Evolutionary conservation across 2,329 filamentous ascomycete genomes (phyloP), one percentile per base, ranked within the genome.

Genomic region (Davidsoniella neocaledoniae): DNA sequence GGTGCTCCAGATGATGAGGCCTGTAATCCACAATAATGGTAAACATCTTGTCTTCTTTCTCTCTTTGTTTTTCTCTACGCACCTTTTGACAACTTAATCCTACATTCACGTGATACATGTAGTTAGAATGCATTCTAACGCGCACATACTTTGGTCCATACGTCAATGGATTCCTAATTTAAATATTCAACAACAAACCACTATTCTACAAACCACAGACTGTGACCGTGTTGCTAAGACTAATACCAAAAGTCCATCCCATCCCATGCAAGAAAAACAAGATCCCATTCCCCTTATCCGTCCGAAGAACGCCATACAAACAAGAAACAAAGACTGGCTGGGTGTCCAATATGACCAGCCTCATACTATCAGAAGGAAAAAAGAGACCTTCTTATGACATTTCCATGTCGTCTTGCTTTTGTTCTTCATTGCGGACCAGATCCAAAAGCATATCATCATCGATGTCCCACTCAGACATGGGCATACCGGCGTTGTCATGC

Each of bases 11-110:
- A 81, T 56, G 77, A 81, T 57, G 69, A 73, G 23, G 50, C 53
- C 16, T 81, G 77, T 57, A 73, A 76, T 54, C 72, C 72, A 51
- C 77, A 81, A 66, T 81, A 67, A 66, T 29, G 21, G 21, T 23
- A 23, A 23, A 23, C 21, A 23, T 23, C 21, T 19, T 36, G 39
- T 37, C n/a, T 10, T 5, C 14, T 21, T 23, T 5, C 4, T 23
- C 21, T 23, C 21, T 23, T 23, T 23, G 21, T 23, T 5, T 5
- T 23, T 23, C 21, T 23, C 21, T 19, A 19, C 19, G 19, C 19
- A 19, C 19, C 19, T 19, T 3, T 23, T 23, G 21, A 23, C 4
- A 3, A 23, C 21, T 23, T 23, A 23, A 23, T 23, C 21, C 21
- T 29, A 44, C 23, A 44, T 44, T 44, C n/a, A 44, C 36, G 16